Percentiles rank a stretch among this genome's conserved stretches.
Evolutionary conservation across 306 rosid genomes (phyloP).

Genomic region (Oxytropis ochrocephala): DNA sequence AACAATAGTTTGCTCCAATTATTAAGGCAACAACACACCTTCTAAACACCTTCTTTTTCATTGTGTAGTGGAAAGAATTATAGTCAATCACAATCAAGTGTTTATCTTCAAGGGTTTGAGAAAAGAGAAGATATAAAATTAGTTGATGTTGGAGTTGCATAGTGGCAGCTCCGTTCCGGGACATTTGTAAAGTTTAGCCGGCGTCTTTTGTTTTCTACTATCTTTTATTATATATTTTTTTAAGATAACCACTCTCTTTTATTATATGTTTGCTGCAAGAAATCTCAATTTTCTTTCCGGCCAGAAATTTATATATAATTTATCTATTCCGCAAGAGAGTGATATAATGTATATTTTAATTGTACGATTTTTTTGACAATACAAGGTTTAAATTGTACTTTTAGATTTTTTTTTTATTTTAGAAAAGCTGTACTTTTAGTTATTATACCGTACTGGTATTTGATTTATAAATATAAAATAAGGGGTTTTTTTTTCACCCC

Average conservation of each 20-base stretch:
- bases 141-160: constrained; percentile 2
- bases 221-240: too few species aligned
- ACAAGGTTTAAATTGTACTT: too few species aligned
- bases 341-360: too few species aligned
- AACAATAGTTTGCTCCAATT: constrained; percentile 8
- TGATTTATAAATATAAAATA: too few species aligned
- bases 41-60: constrained; percentile 2
- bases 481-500: too few species aligned
- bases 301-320: too few species aligned
- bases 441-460: too few species aligned
- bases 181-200: constrained; percentile 8
- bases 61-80: constrained; percentile 32
- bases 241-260: too few species aligned
- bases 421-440: too few species aligned
- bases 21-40: constrained; percentile 23
- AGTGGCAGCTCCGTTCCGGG: constrained; percentile 15
- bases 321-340: too few species aligned
- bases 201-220: constrained; percentile 3
- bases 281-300: neutral
- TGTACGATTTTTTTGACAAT: too few species aligned
- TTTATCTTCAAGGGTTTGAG: neutral
- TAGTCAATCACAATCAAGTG: constrained; percentile 23
- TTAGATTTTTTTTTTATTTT: too few species aligned
- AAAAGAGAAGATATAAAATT: neutral
- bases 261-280: neutral